Percentiles rank a stretch among this genome's conserved stretches.
phyloP scores from a whole-genome alignment of 2,329 filamentous ascomycete genomes.

The Nemania sp. region DNA sequence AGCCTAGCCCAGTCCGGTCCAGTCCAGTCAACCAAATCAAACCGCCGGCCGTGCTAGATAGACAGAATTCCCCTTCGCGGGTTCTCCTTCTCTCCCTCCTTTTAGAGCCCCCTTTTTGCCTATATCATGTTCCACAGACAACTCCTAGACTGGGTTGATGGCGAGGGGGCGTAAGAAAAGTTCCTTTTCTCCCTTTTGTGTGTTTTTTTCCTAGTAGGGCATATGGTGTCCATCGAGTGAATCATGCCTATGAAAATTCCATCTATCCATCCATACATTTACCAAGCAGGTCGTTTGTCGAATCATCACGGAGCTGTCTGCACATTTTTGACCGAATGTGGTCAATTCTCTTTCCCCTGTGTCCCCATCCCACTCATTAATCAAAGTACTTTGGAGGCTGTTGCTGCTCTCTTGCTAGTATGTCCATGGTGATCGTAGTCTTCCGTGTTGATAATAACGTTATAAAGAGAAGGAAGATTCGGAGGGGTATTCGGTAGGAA shows the following conservation, averaged over 20 bases:
- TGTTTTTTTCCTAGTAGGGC: neutral
- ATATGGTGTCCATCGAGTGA: conserved; percentile 14
- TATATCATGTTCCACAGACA: conserved; percentile 6
- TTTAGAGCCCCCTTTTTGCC: neutral
- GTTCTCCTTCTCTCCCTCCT: conserved; percentile 2
- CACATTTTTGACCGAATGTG: conserved; percentile 1
- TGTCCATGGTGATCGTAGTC: conserved; percentile 2
- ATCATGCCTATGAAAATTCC: conserved; percentile 28
- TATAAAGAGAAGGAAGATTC: conserved; percentile 27
- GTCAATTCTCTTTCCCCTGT: conserved; percentile 20
- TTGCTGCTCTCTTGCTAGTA: conserved; percentile 13
- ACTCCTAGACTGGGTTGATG: conserved; percentile 18
- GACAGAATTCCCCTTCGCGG: neutral
- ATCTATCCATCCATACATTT: conserved; percentile 36
- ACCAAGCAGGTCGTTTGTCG: conserved; percentile 27
- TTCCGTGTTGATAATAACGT: conserved; percentile 9
- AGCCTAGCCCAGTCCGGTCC: conserved; percentile 3
- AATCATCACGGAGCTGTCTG: conserved; percentile 16
- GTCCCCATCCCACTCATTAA: conserved; percentile 19
- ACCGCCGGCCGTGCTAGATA: conserved; percentile 23
- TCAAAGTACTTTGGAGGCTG: conserved; percentile 28
- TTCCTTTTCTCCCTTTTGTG: conserved; percentile 7
- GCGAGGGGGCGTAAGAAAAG: conserved; percentile 13
- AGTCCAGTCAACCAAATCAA: conserved; percentile 28
- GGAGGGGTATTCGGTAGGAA: conserved; percentile 21